Percentiles rank a stretch among this genome's conserved stretches.
These are phyloP conservation scores for Microthyrium microscopicum DNA, from an alignment of 2,329 filamentous ascomycete genomes.

Conservation along the genomic window DNA sequence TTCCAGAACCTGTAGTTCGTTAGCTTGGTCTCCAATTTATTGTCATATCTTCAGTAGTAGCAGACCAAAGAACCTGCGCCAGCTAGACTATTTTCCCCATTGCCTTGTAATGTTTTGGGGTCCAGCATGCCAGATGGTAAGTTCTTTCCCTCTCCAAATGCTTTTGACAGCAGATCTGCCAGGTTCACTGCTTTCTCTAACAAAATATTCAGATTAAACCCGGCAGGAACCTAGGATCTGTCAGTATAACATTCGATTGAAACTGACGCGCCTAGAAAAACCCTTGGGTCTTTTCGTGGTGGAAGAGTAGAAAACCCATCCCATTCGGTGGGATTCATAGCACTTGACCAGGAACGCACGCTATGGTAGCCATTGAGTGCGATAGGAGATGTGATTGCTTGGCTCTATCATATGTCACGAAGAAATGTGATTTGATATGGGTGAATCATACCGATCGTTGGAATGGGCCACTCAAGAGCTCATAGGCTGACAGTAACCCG, in stretches of 20 bases:
- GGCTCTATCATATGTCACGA: no score
- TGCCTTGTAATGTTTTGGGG: background rate
- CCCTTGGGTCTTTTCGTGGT: no score
- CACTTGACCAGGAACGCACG: no score
- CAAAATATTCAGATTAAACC: background rate
- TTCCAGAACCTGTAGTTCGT: constrained; percentile 42
- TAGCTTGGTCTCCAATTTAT: no score
- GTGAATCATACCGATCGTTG: constrained; percentile 18
- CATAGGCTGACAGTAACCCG: constrained; percentile 60
- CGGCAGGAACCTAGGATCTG: background rate
- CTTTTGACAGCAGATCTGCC: background rate
- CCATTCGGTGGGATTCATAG: no score
- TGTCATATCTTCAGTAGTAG: background rate
- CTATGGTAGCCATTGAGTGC: no score
- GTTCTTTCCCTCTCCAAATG: background rate
- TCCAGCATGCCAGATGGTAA: background rate
- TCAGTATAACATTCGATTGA: no score
- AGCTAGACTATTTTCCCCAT: constrained; percentile 47
- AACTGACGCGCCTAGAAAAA: no score
- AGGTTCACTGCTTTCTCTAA: background rate
- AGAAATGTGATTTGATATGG: no score
- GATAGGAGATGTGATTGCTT: no score
- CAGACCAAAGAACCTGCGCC: constrained; percentile 50
- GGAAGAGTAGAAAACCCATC: no score
- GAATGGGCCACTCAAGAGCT: constrained; percentile 54